Evolutionary conservation across 345 rosid genomes (phyloP).

Genomic region (Noccaea bulbosa): DNA sequence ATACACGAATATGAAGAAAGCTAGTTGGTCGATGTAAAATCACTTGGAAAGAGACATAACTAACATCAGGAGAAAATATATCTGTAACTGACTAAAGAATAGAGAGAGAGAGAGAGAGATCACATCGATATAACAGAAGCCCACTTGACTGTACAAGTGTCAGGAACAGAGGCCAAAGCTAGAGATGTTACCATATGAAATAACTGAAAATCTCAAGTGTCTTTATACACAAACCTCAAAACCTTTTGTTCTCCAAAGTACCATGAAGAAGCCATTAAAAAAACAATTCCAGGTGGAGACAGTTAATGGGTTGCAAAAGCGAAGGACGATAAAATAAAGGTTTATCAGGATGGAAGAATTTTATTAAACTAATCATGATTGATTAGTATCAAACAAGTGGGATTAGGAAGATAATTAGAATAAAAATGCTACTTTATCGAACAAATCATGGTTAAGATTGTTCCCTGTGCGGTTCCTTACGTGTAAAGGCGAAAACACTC

Average conservation of each 20-base stretch:
- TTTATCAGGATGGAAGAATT: slow-evolving; percentile 31
- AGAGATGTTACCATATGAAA: slow-evolving; percentile 35
- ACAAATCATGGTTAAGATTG: slow-evolving; percentile 45
- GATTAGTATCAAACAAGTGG: slow-evolving; percentile 42
- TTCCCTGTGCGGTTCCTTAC: slow-evolving; percentile 41
- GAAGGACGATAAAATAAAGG: slow-evolving; percentile 25
- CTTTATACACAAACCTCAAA: slow-evolving; percentile 41
- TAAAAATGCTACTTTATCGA: slow-evolving; percentile 32
- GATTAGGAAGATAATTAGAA: slow-evolving; percentile 36
- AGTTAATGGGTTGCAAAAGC: slow-evolving; percentile 43
- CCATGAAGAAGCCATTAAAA: slow-evolving; percentile 44
- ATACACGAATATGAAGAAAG: slow-evolving; percentile 37
- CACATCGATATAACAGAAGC: slow-evolving; percentile 35
- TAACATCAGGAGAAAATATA: slow-evolving; percentile 37
- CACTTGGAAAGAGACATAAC: slow-evolving; percentile 44
- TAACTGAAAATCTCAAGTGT: slow-evolving; percentile 35
- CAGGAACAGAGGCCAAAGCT: slow-evolving; percentile 35
- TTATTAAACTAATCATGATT: slow-evolving; percentile 36
- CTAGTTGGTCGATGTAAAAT: slow-evolving; percentile 45
- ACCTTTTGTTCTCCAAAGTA: slow-evolving; percentile 31
- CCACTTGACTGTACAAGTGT: slow-evolving; percentile 42
- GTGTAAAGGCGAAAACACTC: slow-evolving; percentile 44
- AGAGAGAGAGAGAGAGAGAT: slow-evolving; percentile 30
- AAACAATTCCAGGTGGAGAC: slow-evolving; percentile 45
- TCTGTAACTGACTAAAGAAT: slow-evolving; percentile 22